These are phyloP conservation scores for Aureobasidium sp. DNA, from an alignment of 2,329 filamentous ascomycete genomes.

Conservation along the genomic window DNA sequence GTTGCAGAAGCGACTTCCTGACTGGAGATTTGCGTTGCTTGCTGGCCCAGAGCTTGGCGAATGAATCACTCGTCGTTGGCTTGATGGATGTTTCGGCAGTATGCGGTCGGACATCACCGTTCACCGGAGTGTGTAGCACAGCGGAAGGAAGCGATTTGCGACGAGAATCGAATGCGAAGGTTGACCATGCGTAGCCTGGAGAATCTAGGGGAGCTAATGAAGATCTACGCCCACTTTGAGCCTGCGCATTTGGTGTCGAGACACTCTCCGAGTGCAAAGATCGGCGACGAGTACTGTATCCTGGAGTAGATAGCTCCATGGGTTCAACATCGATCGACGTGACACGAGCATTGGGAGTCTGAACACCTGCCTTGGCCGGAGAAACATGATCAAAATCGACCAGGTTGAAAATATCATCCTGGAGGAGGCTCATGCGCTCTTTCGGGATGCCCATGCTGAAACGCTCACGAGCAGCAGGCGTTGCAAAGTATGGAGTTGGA, in stretches of 20 bases:
- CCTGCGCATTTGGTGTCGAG: background rate
- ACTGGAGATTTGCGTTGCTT: conserved; percentile 22
- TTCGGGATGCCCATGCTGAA: conserved; percentile 12
- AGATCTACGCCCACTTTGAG: background rate
- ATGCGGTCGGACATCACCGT: conserved; percentile 26
- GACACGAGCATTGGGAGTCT: background rate
- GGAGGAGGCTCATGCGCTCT: conserved; percentile 18
- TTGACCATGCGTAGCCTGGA: conserved; percentile 36
- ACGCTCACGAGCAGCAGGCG: conserved; percentile 9
- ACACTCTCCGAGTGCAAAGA: background rate
- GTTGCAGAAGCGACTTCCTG: background rate
- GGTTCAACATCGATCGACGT: background rate
- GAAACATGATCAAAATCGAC: conserved; percentile 16
- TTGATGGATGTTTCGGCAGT: conserved; percentile 35
- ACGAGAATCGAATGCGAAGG: conserved; percentile 33
- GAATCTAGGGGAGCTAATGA: conserved; percentile 7
- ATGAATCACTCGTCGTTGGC: conserved; percentile 27
- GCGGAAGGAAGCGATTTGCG: conserved; percentile 36
- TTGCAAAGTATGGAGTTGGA: conserved; percentile 15
- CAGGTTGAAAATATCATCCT: conserved; percentile 17
- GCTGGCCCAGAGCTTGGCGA: conserved; percentile 26
- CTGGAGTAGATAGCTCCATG: conserved; percentile 5
- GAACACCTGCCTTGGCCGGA: background rate
- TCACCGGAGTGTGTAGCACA: conserved; percentile 24
- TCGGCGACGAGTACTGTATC: background rate